A percentile compares a stretch with the other conserved stretches of the same genome.
Conservation (phyloP, 163 green algal species). For the Chloromonas sp. region DNA sequence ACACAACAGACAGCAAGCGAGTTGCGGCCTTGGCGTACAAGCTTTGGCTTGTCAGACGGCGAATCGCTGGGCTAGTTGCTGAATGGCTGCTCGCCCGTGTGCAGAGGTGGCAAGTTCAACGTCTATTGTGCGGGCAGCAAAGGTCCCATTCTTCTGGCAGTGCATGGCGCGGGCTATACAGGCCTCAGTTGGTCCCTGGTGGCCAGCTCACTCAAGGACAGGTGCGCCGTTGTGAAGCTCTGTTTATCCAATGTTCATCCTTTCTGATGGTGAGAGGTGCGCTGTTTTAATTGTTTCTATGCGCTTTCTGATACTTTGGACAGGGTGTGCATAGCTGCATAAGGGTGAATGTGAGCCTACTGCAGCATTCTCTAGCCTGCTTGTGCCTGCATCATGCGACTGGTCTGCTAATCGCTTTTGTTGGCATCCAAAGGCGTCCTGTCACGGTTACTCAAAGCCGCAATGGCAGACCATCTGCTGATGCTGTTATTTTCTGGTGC, state of each 20-base stretch:
- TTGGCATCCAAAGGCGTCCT: too few relatives aligned
- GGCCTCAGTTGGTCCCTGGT: constrained; percentile 79
- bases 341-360: too few relatives aligned
- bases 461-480: too few relatives aligned
- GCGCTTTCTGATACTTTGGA: neutral
- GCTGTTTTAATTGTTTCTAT: neutral
- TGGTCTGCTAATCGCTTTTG: too few relatives aligned
- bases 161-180: constrained; percentile 87
- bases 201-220: constrained; percentile 61
- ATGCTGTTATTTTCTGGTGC: too few relatives aligned
- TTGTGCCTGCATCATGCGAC: too few relatives aligned
- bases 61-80: too few relatives aligned
- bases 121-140: constrained; percentile 57
- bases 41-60: neutral
- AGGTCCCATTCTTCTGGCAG: constrained; percentile 68
- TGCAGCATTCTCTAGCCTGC: too few relatives aligned
- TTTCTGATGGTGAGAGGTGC: neutral
- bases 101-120: constrained; percentile 57
- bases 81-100: neutral
- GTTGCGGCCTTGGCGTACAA: neutral
- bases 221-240: constrained; percentile 5
- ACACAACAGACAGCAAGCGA: neutral
- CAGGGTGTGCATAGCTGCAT: too few relatives aligned
- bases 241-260: neutral
- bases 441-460: too few relatives aligned